phyloP scores from a whole-genome alignment of 805 yeast genomes.

The Metschnikowia anglica region DNA sequence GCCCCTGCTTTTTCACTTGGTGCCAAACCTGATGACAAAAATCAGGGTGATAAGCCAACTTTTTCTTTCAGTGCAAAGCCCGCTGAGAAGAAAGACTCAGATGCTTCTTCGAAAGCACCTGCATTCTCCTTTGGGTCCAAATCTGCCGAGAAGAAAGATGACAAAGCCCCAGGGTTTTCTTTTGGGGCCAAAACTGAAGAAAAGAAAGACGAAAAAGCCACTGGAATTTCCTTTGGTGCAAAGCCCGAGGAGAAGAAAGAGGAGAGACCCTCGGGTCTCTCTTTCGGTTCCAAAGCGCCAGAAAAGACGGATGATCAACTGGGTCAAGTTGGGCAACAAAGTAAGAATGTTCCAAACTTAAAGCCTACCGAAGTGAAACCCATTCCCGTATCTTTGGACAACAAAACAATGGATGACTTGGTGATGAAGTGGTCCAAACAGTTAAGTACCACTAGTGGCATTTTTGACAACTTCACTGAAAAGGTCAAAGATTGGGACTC shows the following conservation, averaged over 20 bases:
- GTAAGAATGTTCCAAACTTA: slow-evolving; percentile 29
- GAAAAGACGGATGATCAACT: slow-evolving; percentile 9
- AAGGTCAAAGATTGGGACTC: slow-evolving; percentile 85
- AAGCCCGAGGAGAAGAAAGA: slow-evolving; percentile 20
- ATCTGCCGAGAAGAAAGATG: slow-evolving; percentile 20
- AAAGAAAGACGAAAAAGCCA: slow-evolving; percentile 22
- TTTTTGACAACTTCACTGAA: slow-evolving; percentile 71
- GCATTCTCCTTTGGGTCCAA: slow-evolving; percentile 23
- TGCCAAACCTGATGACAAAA: slow-evolving; percentile 5
- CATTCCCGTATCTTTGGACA: slow-evolving; percentile 74
- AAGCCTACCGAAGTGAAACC: slow-evolving; percentile 60
- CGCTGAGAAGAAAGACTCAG: slow-evolving; percentile 20
- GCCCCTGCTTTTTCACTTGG: background rate
- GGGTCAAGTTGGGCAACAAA: slow-evolving; percentile 15
- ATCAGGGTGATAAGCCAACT: slow-evolving; percentile 12
- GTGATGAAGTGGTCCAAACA: slow-evolving; percentile 93
- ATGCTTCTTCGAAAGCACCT: slow-evolving; percentile 10
- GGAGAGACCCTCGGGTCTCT: slow-evolving; percentile 15
- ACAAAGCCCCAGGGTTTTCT: slow-evolving; percentile 17
- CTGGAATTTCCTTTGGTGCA: slow-evolving; percentile 22
- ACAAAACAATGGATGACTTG: slow-evolving; percentile 89
- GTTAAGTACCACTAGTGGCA: slow-evolving; percentile 65
- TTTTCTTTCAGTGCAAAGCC: slow-evolving; percentile 29
- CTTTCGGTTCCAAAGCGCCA: slow-evolving; percentile 24
- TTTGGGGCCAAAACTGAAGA: slow-evolving; percentile 28